These are phyloP conservation scores for Trichothecium roseum DNA, from an alignment of 2,329 filamentous ascomycete species.

Conservation along the genomic window DNA sequence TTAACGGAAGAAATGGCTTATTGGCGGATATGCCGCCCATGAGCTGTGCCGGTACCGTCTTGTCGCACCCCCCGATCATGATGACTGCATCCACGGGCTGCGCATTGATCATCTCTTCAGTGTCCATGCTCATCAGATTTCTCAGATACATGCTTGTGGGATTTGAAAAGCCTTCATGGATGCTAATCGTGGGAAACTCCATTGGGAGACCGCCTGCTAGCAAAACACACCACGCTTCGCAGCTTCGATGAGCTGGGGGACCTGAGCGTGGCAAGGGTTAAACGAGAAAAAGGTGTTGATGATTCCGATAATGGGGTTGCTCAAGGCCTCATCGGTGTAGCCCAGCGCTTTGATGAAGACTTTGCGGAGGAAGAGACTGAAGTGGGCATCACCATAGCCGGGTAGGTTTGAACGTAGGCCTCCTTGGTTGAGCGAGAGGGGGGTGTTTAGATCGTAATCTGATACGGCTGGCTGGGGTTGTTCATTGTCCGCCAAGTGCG, in stretches of 20 bases:
- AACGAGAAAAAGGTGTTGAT: constrained; percentile 64
- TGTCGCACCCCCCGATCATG: constrained; percentile 65
- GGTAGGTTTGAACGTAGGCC: constrained; percentile 56
- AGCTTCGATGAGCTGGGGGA: constrained; percentile 61
- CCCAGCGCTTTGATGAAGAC: constrained; percentile 70
- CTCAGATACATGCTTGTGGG: constrained; percentile 68
- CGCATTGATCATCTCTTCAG: constrained; percentile 65
- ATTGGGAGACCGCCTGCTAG: constrained; percentile 57
- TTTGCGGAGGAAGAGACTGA: constrained; percentile 64
- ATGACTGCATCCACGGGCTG: constrained; percentile 61
- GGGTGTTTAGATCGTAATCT: constrained; percentile 53
- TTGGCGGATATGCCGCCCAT: constrained; percentile 70
- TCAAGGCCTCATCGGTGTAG: constrained; percentile 61
- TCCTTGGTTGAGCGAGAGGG: constrained; percentile 33
- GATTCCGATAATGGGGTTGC: constrained; percentile 60
- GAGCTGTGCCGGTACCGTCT: constrained; percentile 62
- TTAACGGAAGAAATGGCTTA: constrained; percentile 57
- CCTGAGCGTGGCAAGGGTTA: constrained; percentile 66
- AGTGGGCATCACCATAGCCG: constrained; percentile 64
- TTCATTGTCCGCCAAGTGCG: too few species aligned
- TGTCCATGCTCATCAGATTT: constrained; percentile 72
- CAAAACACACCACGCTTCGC: constrained; percentile 59
- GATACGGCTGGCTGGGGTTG: too few species aligned
- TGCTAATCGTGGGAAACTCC: constrained; percentile 64
- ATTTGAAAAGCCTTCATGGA: constrained; percentile 58